These are phyloP conservation scores for Ligustrum vulgare DNA, from an alignment of 257 asterid genomes.

Conservation along the genomic window DNA sequence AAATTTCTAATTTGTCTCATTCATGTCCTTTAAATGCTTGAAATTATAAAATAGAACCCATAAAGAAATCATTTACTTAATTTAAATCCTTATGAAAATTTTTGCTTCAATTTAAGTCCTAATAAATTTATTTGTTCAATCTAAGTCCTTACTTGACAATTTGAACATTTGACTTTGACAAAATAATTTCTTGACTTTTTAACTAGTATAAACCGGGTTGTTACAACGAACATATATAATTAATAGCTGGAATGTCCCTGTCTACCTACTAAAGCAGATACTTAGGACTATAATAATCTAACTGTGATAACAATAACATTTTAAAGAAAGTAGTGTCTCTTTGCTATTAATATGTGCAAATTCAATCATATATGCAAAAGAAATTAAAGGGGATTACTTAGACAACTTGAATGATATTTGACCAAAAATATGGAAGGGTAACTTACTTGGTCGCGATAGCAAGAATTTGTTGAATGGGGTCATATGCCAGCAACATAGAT, in stretches of 20 bases:
- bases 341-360: background rate
- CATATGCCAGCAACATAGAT: slow-evolving; percentile 41
- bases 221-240: too few relatives aligned
- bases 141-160: too few relatives aligned
- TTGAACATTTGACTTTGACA: too few relatives aligned
- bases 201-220: too few relatives aligned
- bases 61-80: too few relatives aligned
- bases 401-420: slow-evolving; percentile 1
- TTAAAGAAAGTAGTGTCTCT: background rate
- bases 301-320: background rate
- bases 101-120: too few relatives aligned
- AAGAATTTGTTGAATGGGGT: slow-evolving; percentile 73
- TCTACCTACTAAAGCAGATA: background rate
- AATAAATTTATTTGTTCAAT: too few relatives aligned
- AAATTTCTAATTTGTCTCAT: too few relatives aligned
- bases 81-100: too few relatives aligned
- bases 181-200: too few relatives aligned
- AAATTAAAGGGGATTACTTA: background rate
- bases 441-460: slow-evolving; percentile 79
- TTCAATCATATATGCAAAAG: background rate
- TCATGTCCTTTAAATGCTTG: too few relatives aligned
- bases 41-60: too few relatives aligned
- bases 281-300: background rate
- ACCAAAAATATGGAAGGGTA: slow-evolving; percentile 8
- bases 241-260: background rate